Evolutionary conservation across 495 filamentous ascomycete species (phyloP), one percentile per base, ranked within the genome.

Genomic region (Aspergillus sparsus): DNA sequence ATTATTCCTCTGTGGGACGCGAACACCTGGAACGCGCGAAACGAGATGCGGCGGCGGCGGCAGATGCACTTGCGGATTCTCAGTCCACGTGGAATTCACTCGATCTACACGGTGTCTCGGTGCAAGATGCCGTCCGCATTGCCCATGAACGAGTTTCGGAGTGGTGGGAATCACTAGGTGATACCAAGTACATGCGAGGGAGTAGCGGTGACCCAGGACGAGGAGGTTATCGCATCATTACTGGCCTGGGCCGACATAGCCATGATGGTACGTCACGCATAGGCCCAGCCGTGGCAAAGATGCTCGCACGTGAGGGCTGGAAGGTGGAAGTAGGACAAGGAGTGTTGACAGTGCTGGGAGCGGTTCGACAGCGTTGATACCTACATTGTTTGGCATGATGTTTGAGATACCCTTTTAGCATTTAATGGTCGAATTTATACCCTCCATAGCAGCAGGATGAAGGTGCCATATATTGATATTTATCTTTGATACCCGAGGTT

Each of bases 51-150:
- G 70, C 80, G 0, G 74, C 74, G 1, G 80, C 82, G 0, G 87
- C 89, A 0, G 84, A 91, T 63, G 71, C 73, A 5, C 75, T 84
- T 13, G 91, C 91, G 2, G 74, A 82, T 5, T 62, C 67, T 2
- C 85, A 90, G 60, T 90, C 85, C 46, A 81, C 76, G 1, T 53
- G 67, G 3, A 74, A 71, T 59, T 73, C 68, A 62, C 73, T 96
- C 9, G 92, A 98, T 74, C 77, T 98, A 27, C 94, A 98, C 68
- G 92, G 92, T 10, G 83, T 95, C 12, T 86, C 79, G 21, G 93
- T 97, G 1, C 72, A 83, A 39, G 89, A 96, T 70, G 93, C 87
- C 0, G 78, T 90, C 9, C 79, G 89, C 7, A 96, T 97, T 49
- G 83, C 89, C 1, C 82, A 80, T 37, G 81, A 85, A 39, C 77